Percentiles rank a stretch among this genome's conserved stretches.
These are phyloP conservation scores for Pythium biforme DNA, from an alignment of 352 stramenopile species.

Conservation along the genomic window DNA sequence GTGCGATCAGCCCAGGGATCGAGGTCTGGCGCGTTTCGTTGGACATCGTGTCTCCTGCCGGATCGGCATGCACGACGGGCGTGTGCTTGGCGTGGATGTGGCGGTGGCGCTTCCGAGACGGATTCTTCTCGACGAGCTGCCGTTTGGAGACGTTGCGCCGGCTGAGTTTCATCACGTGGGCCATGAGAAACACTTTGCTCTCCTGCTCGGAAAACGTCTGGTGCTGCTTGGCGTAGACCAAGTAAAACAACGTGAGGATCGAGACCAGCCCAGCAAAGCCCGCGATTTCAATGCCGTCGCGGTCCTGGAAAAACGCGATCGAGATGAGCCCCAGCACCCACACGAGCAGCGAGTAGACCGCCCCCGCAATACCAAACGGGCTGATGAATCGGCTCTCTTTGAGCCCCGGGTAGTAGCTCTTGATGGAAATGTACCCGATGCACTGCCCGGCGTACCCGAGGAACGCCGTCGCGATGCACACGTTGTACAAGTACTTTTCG, in stretches of 20 bases:
- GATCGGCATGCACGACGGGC: slow-evolving; percentile 19
- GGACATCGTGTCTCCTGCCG: not conserved
- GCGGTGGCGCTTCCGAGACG: slow-evolving; percentile 15
- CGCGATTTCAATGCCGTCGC: slow-evolving; percentile 14
- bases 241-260: slow-evolving; percentile 27
- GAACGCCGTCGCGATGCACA: slow-evolving; percentile 28
- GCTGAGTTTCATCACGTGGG: slow-evolving; percentile 33
- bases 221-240: slow-evolving; percentile 26
- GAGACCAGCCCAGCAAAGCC: slow-evolving; percentile 18
- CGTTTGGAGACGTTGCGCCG: slow-evolving; percentile 10
- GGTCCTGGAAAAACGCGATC: slow-evolving; percentile 29
- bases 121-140: slow-evolving; percentile 20
- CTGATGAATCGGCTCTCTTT: slow-evolving; percentile 24
- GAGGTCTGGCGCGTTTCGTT: not conserved
- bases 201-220: slow-evolving; percentile 37
- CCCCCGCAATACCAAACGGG: slow-evolving; percentile 31
- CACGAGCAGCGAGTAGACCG: slow-evolving; percentile 29
- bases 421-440: slow-evolving; percentile 35
- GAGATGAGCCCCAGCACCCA: slow-evolving; percentile 32
- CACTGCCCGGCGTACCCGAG: slow-evolving; percentile 33
- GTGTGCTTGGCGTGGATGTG: slow-evolving; percentile 18
- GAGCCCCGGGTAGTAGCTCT: slow-evolving; percentile 18
- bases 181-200: slow-evolving; percentile 34
- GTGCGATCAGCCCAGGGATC: not conserved
- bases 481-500: slow-evolving; percentile 27